Conservation (phyloP, 148 eudicot genomes). For the Salicornia ramosissima region DNA sequence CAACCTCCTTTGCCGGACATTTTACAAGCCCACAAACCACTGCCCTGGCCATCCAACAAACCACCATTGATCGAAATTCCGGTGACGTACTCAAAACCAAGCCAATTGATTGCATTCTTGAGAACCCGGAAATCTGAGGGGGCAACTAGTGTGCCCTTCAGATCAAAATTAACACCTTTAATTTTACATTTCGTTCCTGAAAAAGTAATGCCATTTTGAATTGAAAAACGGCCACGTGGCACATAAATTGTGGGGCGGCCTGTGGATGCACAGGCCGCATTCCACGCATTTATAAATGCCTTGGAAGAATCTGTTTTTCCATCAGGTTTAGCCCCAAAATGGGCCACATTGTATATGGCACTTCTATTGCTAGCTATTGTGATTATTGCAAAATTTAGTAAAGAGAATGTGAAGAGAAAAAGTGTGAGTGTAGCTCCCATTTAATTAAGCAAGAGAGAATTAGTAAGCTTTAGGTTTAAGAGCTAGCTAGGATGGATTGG, state of each 20-base stretch:
- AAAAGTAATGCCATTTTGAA: slow-evolving; percentile 12
- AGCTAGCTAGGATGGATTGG: background rate
- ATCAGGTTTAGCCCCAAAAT: slow-evolving; percentile 38
- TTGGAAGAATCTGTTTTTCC: slow-evolving; percentile 31
- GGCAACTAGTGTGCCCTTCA: slow-evolving; percentile 43
- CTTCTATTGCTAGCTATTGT: background rate
- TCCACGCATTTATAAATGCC: slow-evolving; percentile 42
- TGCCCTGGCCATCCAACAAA: slow-evolving; percentile 38
- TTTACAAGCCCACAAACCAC: slow-evolving; percentile 38
- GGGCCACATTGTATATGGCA: slow-evolving; percentile 22
- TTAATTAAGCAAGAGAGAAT: background rate
- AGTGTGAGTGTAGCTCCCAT: background rate
- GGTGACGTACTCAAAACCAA: slow-evolving; percentile 27
- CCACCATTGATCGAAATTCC: slow-evolving; percentile 40
- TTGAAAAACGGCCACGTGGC: slow-evolving; percentile 39
- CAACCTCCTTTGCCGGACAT: slow-evolving; percentile 26
- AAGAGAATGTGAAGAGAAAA: background rate
- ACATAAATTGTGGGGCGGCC: slow-evolving; percentile 35
- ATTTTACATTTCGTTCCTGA: slow-evolving; percentile 32
- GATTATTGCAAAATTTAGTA: background rate
- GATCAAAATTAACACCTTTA: slow-evolving; percentile 28
- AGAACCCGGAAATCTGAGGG: slow-evolving; percentile 29
- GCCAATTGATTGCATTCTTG: slow-evolving; percentile 26
- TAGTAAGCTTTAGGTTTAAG: background rate
- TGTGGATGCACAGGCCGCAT: slow-evolving; percentile 36